Evolutionary conservation across 306 rosid genomes (phyloP), one percentile per base, ranked within the genome.

Genomic region (Cucurbita moschata): DNA sequence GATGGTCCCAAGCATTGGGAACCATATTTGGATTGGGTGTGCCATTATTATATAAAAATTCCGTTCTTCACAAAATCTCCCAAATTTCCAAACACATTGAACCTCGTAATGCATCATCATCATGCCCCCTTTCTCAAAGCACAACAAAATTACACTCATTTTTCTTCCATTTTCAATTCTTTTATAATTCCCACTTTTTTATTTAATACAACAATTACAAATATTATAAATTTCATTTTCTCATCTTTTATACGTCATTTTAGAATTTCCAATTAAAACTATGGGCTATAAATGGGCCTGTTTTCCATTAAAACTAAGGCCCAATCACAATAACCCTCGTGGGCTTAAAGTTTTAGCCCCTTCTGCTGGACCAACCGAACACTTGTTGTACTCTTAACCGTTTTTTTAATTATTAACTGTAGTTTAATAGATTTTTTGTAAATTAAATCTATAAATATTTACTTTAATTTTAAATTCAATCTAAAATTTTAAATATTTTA

Each of bases 51-150:
- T 11, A 59, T 9, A 30, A 11, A 50, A 43, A 19, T 39, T 65
- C 51, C 35, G 40, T 63, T 39, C 2, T 16, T 63, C 19, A 65
- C 13, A 65, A 65, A 42, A 16, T 38, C 19, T 64, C 18, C 64
- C 38, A 65, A 65, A 65, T 65, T 65, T 42, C 52, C 26, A 65
- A 65, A n/a, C 35, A 42, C 71, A 42, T 66, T n/a, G 72, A 66
- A 18, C 5, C 37, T 40, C 9, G 72, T 15, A 43, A 42, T 58
- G 72, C 38, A 66, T 43, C 72, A 66, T 66, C 72, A 66, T 66
- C 72, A 42, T 66, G 72, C 72, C 10, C 72, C 72, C 72, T 42
- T 66, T 66, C 50, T 43, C 72, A 66, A 43, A 66, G 37, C 72
- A 66, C 72, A n/a, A 66, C 1, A 66, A 42, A 43, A 18, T n/a